These are phyloP conservation scores for Russula ochroleuca DNA, from an alignment of 768 basidiomycete species.

Conservation along the genomic window DNA sequence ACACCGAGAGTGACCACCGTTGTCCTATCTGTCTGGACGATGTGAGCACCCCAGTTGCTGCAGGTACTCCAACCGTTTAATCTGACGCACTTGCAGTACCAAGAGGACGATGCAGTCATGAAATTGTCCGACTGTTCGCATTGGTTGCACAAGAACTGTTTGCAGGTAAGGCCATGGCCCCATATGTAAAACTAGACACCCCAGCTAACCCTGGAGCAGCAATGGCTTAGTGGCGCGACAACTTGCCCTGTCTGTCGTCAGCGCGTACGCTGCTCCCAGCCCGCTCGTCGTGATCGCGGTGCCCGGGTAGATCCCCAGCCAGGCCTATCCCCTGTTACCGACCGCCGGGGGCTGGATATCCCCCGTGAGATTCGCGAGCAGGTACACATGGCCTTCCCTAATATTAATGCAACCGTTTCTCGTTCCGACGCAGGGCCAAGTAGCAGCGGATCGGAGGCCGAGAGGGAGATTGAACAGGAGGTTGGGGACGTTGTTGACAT, in stretches of 20 bases:
- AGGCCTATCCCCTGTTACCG: constrained; percentile 8
- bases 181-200: background rate
- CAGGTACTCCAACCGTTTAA: constrained; percentile 20
- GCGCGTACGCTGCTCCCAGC: constrained; percentile 41
- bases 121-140: constrained; percentile 69
- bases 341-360: constrained; percentile 3
- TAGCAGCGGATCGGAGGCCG: constrained; percentile 8
- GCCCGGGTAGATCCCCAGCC: constrained; percentile 3
- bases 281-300: constrained; percentile 15
- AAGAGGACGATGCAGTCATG: constrained; percentile 53
- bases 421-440: constrained; percentile 3
- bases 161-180: constrained; percentile 49
- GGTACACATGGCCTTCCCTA: constrained; percentile 11
- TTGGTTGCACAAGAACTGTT: constrained; percentile 75
- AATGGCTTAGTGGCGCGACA: constrained; percentile 74
- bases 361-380: constrained; percentile 18
- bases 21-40: constrained; percentile 87
- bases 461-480: constrained; percentile 8
- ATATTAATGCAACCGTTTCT: background rate
- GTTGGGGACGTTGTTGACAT: constrained; percentile 17
- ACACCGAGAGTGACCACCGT: constrained; percentile 57
- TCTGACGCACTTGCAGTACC: constrained; percentile 48
- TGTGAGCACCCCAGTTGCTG: constrained; percentile 41
- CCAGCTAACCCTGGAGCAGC: constrained; percentile 39
- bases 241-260: constrained; percentile 82